A percentile compares a stretch with the other conserved stretches of the same genome.
These are phyloP conservation scores for Phytophthora citrophthora DNA, from an alignment of 352 stramenopile species.

Conservation along the genomic window DNA sequence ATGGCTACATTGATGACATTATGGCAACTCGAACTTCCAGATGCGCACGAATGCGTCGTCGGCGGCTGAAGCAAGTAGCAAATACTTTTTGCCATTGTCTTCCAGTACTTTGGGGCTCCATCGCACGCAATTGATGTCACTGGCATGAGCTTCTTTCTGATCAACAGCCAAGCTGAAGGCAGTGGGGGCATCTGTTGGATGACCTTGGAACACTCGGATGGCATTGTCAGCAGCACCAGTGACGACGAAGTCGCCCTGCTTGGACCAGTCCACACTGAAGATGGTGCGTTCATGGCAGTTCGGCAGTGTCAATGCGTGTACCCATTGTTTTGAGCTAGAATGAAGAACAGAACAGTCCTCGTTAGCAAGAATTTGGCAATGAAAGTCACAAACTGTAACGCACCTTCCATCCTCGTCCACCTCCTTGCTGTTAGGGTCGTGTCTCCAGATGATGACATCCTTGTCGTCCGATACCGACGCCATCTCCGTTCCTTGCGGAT, in stretches of 20 bases:
- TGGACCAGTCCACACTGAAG: constrained; percentile 94
- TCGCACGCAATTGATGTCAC: constrained; percentile 86
- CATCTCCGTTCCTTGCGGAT: constrained; percentile 79
- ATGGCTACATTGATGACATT: constrained; percentile 22
- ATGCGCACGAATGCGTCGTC: constrained; percentile 74
- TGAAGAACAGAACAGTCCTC: neutral
- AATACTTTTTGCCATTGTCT: constrained; percentile 31
- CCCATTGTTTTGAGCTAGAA: constrained; percentile 78
- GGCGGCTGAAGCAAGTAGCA: constrained; percentile 70
- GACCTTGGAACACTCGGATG: constrained; percentile 87
- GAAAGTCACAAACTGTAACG: neutral
- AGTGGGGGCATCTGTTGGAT: constrained; percentile 14
- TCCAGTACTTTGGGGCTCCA: constrained; percentile 59
- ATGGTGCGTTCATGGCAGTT: constrained; percentile 91
- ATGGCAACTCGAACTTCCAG: constrained; percentile 62
- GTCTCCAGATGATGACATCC: constrained; percentile 93
- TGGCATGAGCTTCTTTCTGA: constrained; percentile 64
- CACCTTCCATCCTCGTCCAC: constrained; percentile 56
- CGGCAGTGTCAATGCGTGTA: constrained; percentile 77
- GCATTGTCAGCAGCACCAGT: constrained; percentile 92
- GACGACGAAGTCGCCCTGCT: constrained; percentile 85
- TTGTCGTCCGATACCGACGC: constrained; percentile 93
- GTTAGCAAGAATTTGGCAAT: neutral
- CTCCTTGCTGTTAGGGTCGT: constrained; percentile 67
- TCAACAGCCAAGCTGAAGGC: constrained; percentile 75